Evolutionary conservation across 371 early-diverging fungal species (phyloP).

Genomic region (Mortierella sp.): DNA sequence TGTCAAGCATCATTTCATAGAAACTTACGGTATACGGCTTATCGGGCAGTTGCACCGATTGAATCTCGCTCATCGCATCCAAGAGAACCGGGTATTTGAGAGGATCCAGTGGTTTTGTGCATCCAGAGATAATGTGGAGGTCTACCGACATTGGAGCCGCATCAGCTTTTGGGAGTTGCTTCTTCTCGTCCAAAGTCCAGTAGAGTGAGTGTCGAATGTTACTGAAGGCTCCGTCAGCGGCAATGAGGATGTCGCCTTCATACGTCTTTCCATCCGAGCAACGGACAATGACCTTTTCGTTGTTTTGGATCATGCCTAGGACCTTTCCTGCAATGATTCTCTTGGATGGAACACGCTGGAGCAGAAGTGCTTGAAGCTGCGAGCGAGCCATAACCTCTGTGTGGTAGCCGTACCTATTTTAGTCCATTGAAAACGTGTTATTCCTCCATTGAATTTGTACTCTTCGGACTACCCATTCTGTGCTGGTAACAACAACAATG

Average conservation of each 20-base stretch:
- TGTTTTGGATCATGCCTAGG: conserved; percentile 41
- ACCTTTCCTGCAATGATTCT: conserved; percentile 32
- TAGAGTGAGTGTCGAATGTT: conserved; percentile 48
- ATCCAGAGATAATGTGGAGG: conserved; percentile 39
- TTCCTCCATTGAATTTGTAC: background rate
- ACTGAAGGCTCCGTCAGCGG: conserved; percentile 52
- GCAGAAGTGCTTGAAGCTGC: conserved; percentile 40
- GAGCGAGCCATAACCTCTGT: conserved; percentile 48
- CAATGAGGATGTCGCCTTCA: conserved; percentile 51
- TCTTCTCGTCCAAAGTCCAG: conserved; percentile 54
- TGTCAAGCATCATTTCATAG: background rate
- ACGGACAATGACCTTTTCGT: conserved; percentile 46
- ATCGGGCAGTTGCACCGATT: conserved; percentile 45
- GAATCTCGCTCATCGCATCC: conserved; percentile 54
- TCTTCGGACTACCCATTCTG: background rate
- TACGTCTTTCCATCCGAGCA: conserved; percentile 53
- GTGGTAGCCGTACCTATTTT: conserved; percentile 45
- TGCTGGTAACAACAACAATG: background rate
- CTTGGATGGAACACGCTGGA: conserved; percentile 45
- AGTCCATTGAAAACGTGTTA: background rate
- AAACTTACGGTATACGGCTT: conserved; percentile 44
- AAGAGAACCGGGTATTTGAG: conserved; percentile 39
- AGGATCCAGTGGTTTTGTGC: conserved; percentile 53
- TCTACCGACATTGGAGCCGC: conserved; percentile 36
- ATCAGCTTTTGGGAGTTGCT: conserved; percentile 37